Evolutionary conservation across 352 stramenopile genomes (phyloP), one percentile per base, ranked within the genome.

Genomic region (Phytophthora nicotianae): DNA sequence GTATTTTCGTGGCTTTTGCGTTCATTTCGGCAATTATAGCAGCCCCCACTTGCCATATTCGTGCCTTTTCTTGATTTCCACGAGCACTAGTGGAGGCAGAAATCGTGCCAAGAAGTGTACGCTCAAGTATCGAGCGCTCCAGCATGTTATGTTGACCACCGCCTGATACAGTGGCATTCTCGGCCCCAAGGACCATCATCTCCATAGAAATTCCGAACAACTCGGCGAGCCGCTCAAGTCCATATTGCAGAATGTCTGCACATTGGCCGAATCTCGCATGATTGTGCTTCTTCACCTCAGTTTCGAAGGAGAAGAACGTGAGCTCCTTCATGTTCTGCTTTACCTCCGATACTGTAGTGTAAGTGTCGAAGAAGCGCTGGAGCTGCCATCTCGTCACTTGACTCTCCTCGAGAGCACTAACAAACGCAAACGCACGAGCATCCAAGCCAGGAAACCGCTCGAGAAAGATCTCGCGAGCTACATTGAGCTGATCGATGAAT

Each of bases 321-420:
- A 95, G 80, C 35, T 67, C 68, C 20, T 70, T 58, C 71, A 88
- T 85, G n/a, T 66, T 62, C 10, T 52, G 42, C 50, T 92, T 92
- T 14, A 93, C 77, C 17, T 87, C 74, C 0, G 77, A 77, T 13
- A 90, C 71, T 4, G 80, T 91, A 17, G 49, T 65, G 56, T 85
- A 57, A 4, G 51, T 29, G 3, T 74, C 53, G 29, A 95, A 89
- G 49, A 95, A 93, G 11, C 60, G 67, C n/a, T 83, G 57, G 2
- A 95, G 70, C 40, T 93, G 83, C 69, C 78, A 89, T 23, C 46
- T 75, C 10, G 80, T 87, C 46, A 93, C 71, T 46, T 65, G 53
- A 1, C 66, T 68, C 21, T 79, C 70, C 2, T 76, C 72, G 0
- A 95, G 26, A 20, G 79, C 62, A 2, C 58, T 61, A 0, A 81